A percentile compares a stretch with the other conserved stretches of the same genome.
phyloP scores from a whole-genome alignment of 2,329 filamentous ascomycete genomes.

The Penicillium concentricum region DNA sequence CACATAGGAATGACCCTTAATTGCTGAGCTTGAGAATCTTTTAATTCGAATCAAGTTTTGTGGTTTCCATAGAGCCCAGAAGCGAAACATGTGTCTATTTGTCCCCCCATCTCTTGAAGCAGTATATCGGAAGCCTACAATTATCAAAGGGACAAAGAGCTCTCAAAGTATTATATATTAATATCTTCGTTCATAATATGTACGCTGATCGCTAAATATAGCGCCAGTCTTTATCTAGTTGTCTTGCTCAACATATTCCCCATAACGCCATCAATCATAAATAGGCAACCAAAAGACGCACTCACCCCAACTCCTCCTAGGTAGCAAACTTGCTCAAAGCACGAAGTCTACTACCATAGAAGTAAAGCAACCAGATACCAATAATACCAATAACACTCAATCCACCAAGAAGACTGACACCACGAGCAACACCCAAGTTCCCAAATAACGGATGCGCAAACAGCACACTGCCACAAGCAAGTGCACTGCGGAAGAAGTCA shows the following conservation, averaged over 20 bases:
- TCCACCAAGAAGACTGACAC: slow-evolving; percentile 38
- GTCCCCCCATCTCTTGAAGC: neutral
- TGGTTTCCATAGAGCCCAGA: neutral
- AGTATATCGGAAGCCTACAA: neutral
- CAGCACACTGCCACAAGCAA: slow-evolving; percentile 29
- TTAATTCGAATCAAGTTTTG: neutral
- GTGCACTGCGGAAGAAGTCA: slow-evolving; percentile 32
- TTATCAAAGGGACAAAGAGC: neutral
- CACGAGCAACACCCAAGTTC: slow-evolving; percentile 34
- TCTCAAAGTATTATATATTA: neutral
- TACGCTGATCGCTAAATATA: neutral
- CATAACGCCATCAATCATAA: no score
- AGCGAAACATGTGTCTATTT: no score
- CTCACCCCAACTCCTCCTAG: slow-evolving; percentile 6
- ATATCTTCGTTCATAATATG: neutral
- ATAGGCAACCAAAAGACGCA: neutral
- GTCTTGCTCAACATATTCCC: neutral
- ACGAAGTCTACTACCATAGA: slow-evolving; percentile 31
- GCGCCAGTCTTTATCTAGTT: no score
- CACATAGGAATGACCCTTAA: neutral
- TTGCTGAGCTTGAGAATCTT: neutral
- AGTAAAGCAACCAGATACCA: slow-evolving; percentile 36
- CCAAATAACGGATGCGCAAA: slow-evolving; percentile 35
- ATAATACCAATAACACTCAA: slow-evolving; percentile 36
- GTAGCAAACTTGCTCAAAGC: slow-evolving; percentile 34